A percentile compares a stretch with the other conserved stretches of the same genome.
Evolutionary conservation across 176 grass and related monocot species (phyloP).

Genomic region (Eremochloa ophiuroides): DNA sequence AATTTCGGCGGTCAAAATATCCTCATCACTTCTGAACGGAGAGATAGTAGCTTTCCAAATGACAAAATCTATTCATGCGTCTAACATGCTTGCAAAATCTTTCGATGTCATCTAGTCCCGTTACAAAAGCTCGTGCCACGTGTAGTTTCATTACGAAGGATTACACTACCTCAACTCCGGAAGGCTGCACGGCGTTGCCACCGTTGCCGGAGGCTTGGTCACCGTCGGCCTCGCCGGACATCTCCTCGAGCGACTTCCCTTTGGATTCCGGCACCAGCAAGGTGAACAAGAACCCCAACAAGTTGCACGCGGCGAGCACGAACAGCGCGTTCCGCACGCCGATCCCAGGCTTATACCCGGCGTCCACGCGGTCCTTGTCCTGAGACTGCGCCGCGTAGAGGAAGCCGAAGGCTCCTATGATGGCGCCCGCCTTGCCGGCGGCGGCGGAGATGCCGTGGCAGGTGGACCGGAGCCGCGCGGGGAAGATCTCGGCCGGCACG

Average conservation of each 20-base stretch:
- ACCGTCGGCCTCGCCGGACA: conserved; percentile 37
- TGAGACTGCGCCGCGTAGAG: conserved; percentile 51
- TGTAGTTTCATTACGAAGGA: not conserved
- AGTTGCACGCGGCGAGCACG: conserved; percentile 36
- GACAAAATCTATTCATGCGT: no score
- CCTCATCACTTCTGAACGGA: no score
- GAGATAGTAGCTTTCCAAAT: no score
- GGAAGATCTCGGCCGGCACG: conserved; percentile 79
- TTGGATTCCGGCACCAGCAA: conserved; percentile 63
- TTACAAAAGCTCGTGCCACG: not conserved
- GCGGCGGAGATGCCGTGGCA: conserved; percentile 83
- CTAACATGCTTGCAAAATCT: no score
- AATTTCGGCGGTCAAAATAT: no score
- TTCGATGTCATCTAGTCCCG: no score
- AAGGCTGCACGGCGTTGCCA: not conserved
- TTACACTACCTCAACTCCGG: not conserved
- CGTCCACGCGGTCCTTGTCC: conserved; percentile 17
- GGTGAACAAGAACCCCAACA: conserved; percentile 44
- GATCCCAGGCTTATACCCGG: conserved; percentile 44
- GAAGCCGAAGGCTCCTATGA: conserved; percentile 73
- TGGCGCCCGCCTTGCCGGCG: conserved; percentile 72
- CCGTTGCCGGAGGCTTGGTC: not conserved
- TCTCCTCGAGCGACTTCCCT: conserved; percentile 62
- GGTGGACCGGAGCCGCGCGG: conserved; percentile 65
- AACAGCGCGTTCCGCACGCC: conserved; percentile 49